Evolutionary conservation across 352 stramenopile species (phyloP), one percentile per base, ranked within the genome.

Genomic region (Globisporangium cylindrosporum): DNA sequence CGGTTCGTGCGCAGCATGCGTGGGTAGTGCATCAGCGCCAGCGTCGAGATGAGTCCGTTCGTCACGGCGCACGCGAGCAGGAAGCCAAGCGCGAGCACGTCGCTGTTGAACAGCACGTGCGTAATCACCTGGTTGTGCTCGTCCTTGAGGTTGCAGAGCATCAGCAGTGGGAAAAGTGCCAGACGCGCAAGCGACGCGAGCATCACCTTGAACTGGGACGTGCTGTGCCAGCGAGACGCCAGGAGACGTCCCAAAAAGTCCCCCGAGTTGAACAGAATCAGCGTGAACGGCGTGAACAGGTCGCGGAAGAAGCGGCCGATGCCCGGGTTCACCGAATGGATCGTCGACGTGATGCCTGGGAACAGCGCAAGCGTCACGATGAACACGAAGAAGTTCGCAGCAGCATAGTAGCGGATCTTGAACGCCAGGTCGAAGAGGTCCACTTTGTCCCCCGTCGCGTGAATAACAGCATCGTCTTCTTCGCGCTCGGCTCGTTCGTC

Each of bases 11-110:
- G 69, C 24, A 92, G 78, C 29, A 86, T 46, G 38, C 77, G 66
- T 25, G 88, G 81, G 69, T 91, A 93, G 69, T 92, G 73, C 88
- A 95, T 95, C 57, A 94, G 78, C 34, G 86, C 80, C 48, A 93
- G 62, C 38, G 86, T 93, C 24, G 71, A 84, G 59, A 95, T 53
- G 46, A 93, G 68, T 14, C 88, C 88, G 55, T 95, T 95, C 27
- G 86, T 83, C 70, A 88, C 88, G 15, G 83, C 82, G 38, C 73
- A 91, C 32, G 61, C 65, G 4, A 87, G 60, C 9, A 95, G 70
- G 53, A 94, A 81, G 3, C 89, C 49, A 29, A 87, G 64, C 53
- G 84, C 72, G 29, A 91, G 65, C 36, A 87, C 64, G 71, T 95
- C 88, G 60, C 82, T 92, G 58, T 76, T 71, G 69, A 95, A 93